These are phyloP conservation scores for Inonotus obliquus DNA, from an alignment of 1,284 basidiomycete species.

Conservation along the genomic window DNA sequence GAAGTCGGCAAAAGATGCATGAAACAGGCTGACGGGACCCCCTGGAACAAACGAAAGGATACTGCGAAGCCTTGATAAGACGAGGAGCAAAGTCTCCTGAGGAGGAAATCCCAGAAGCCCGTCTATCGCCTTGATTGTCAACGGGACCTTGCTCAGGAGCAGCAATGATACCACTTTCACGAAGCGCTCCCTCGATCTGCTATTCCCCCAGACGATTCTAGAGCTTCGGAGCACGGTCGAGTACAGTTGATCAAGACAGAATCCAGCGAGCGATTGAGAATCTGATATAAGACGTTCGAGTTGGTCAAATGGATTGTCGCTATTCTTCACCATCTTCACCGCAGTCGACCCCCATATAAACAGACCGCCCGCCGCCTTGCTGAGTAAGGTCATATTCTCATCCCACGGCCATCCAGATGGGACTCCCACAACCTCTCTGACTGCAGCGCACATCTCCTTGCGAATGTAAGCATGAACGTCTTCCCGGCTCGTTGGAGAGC, in stretches of 20 bases:
- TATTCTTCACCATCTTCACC: background rate
- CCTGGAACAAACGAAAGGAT: background rate
- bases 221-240: background rate
- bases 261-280: background rate
- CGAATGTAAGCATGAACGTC: background rate
- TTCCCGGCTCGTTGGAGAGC: background rate
- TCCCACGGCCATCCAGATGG: constrained; percentile 1
- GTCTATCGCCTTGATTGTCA: background rate
- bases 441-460: background rate
- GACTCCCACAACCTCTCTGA: background rate
- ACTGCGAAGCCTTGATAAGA: background rate
- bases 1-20: constrained; percentile 6
- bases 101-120: background rate
- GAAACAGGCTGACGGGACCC: background rate
- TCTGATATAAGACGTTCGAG: background rate
- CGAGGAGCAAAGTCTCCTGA: background rate
- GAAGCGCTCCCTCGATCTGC: background rate
- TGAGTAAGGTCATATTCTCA: background rate
- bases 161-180: background rate
- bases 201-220: background rate
- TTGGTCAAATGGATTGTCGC: background rate
- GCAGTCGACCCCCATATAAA: constrained; percentile 1
- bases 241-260: background rate
- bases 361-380: background rate
- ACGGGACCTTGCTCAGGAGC: background rate